Evolutionary conservation across 768 basidiomycete species (phyloP).

Genomic region (Mycena amicta): DNA sequence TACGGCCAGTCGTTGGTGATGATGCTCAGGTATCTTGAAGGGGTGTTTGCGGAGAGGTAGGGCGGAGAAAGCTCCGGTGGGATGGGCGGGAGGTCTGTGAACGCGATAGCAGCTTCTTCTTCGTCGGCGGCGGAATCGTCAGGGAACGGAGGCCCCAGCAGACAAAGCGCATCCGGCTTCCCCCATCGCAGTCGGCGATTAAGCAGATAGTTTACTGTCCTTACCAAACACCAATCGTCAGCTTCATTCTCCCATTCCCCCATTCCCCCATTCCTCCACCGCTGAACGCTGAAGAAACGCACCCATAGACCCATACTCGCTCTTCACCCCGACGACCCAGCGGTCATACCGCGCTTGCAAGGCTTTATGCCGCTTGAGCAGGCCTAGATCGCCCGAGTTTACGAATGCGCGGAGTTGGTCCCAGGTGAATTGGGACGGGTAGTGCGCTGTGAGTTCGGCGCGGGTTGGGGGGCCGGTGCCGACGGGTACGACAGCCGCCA

Average conservation of each 20-base stretch:
- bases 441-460: constrained; percentile 66
- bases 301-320: constrained; percentile 70
- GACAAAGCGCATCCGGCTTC: constrained; percentile 61
- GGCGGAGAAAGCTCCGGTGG: constrained; percentile 28
- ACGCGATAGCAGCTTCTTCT: not conserved
- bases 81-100: constrained; percentile 9
- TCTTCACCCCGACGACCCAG: constrained; percentile 58
- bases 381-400: constrained; percentile 80
- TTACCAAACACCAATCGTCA: not conserved
- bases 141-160: constrained; percentile 59
- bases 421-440: constrained; percentile 81
- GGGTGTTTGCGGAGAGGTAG: constrained; percentile 70
- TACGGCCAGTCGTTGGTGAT: constrained; percentile 90
- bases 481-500: constrained; percentile 37
- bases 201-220: constrained; percentile 69
- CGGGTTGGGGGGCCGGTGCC: constrained; percentile 66
- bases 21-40: constrained; percentile 62
- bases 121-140: constrained; percentile 17
- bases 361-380: constrained; percentile 71
- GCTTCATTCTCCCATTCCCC: too few relatives aligned
- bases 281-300: too few relatives aligned
- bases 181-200: constrained; percentile 78
- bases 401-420: constrained; percentile 73
- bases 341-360: constrained; percentile 69
- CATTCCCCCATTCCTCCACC: too few relatives aligned